Evolutionary conservation across 768 basidiomycete genomes (phyloP).

Genomic region (Pulveroboletus sp.): DNA sequence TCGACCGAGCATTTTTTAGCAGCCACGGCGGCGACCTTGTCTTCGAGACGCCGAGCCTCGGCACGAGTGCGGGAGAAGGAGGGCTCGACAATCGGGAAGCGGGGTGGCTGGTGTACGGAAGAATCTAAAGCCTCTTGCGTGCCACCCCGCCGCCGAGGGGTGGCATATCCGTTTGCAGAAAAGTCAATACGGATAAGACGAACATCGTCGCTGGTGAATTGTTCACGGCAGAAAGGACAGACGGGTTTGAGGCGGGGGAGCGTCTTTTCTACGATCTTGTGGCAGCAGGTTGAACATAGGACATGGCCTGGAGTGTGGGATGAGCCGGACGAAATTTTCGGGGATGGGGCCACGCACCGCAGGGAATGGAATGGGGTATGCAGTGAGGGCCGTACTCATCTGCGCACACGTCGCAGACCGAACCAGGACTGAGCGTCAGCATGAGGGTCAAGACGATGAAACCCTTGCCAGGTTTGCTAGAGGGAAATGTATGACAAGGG

Average conservation of each 20-base stretch:
- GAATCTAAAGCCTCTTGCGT: slow-evolving; percentile 47
- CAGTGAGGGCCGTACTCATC: slow-evolving; percentile 78
- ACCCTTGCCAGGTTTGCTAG: slow-evolving; percentile 39
- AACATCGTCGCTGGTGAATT: slow-evolving; percentile 61
- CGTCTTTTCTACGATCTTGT: slow-evolving; percentile 80
- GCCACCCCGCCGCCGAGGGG: slow-evolving; percentile 55
- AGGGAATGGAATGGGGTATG: slow-evolving; percentile 77
- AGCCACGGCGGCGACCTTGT: slow-evolving; percentile 75
- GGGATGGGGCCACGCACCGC: slow-evolving; percentile 47
- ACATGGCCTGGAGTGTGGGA: slow-evolving; percentile 59
- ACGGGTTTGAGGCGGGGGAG: slow-evolving; percentile 63
- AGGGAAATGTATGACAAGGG: slow-evolving; percentile 41
- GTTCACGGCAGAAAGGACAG: slow-evolving; percentile 85
- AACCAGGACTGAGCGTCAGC: slow-evolving; percentile 81
- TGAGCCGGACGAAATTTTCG: slow-evolving; percentile 19
- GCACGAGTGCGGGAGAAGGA: slow-evolving; percentile 40
- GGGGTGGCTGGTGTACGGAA: slow-evolving; percentile 40
- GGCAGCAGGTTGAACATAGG: slow-evolving; percentile 74
- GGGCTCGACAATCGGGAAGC: slow-evolving; percentile 46
- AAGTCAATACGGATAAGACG: slow-evolving; percentile 83
- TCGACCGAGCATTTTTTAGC: slow-evolving; percentile 86
- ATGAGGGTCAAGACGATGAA: slow-evolving; percentile 47
- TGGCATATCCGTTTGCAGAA: slow-evolving; percentile 63
- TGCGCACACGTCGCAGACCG: slow-evolving; percentile 87
- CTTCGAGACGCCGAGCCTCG: slow-evolving; percentile 69